Evolutionary conservation across 1,284 basidiomycete species (phyloP).

Genomic region (Malassezia pachydermatis): DNA sequence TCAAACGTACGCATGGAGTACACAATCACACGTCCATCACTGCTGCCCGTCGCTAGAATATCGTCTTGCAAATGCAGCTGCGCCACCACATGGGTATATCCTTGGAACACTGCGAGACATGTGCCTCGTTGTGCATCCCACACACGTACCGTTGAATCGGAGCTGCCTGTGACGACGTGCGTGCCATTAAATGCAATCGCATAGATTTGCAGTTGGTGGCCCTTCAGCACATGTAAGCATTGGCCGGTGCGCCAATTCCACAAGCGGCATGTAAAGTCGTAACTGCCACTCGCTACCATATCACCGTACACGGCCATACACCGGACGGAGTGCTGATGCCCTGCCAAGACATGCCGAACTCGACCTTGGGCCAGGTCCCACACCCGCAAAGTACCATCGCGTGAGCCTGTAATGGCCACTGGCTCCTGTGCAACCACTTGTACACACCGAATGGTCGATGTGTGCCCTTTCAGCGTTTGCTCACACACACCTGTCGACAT

Average conservation of each 20-base stretch:
- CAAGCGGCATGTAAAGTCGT: conserved; percentile 59
- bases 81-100: conserved; percentile 86
- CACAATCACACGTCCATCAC: conserved; percentile 84
- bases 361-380: conserved; percentile 82
- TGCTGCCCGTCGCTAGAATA: conserved; percentile 76
- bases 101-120: conserved; percentile 75
- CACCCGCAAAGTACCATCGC: conserved; percentile 66
- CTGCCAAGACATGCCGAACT: conserved; percentile 61
- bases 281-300: conserved; percentile 73
- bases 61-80: conserved; percentile 70
- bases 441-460: conserved; percentile 81
- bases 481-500: conserved; percentile 70
- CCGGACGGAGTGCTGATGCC: conserved; percentile 73
- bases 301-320: conserved; percentile 78
- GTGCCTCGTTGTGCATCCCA: conserved; percentile 57
- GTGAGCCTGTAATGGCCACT: conserved; percentile 76
- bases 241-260: conserved; percentile 50
- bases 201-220: conserved; percentile 86
- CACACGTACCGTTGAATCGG: conserved; percentile 50
- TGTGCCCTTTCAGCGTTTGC: conserved; percentile 71
- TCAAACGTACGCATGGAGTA: conserved; percentile 62
- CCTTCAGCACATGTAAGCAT: conserved; percentile 72
- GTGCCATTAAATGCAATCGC: conserved; percentile 83
- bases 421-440: conserved; percentile 77
- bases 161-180: conserved; percentile 71